A percentile compares a stretch with the other conserved stretches of the same genome.
Evolutionary conservation across 352 stramenopile species (phyloP).

Genomic region (Globisporangium radiosum): DNA sequence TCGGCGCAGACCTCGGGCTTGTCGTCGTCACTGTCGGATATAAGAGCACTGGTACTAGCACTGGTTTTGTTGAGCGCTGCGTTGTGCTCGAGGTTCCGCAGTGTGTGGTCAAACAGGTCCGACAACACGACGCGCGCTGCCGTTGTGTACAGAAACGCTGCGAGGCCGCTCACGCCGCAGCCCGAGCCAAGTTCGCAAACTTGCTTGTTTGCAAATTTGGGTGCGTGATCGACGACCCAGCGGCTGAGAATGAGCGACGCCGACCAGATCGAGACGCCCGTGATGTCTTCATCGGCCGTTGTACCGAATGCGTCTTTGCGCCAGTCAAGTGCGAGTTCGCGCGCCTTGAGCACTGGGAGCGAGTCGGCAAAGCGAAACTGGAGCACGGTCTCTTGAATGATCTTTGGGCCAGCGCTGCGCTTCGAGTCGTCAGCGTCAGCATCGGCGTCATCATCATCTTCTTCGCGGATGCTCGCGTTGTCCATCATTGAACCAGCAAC

Average conservation of each 20-base stretch:
- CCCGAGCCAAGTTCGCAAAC: conserved; percentile 81
- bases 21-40: conserved; percentile 14
- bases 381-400: conserved; percentile 79
- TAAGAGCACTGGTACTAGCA: background rate
- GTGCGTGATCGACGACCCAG: conserved; percentile 69
- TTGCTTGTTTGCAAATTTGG: conserved; percentile 57
- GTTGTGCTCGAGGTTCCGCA: conserved; percentile 80
- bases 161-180: conserved; percentile 77
- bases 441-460: conserved; percentile 56
- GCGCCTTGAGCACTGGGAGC: conserved; percentile 55
- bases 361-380: conserved; percentile 66
- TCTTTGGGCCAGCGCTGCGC: conserved; percentile 36
- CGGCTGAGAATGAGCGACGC: conserved; percentile 78
- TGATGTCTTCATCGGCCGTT: conserved; percentile 81
- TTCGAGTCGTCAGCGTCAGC: conserved; percentile 21
- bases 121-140: conserved; percentile 75
- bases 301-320: conserved; percentile 75
- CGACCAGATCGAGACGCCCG: conserved; percentile 86
- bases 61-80: conserved; percentile 51
- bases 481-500: conserved; percentile 68
- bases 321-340: conserved; percentile 81
- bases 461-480: conserved; percentile 57
- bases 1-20: conserved; percentile 52
- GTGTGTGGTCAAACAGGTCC: conserved; percentile 77
- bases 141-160: conserved; percentile 71